These are phyloP conservation scores for Ceratobasidium papillatum DNA, from an alignment of 1,284 basidiomycete species.

Conservation along the genomic window DNA sequence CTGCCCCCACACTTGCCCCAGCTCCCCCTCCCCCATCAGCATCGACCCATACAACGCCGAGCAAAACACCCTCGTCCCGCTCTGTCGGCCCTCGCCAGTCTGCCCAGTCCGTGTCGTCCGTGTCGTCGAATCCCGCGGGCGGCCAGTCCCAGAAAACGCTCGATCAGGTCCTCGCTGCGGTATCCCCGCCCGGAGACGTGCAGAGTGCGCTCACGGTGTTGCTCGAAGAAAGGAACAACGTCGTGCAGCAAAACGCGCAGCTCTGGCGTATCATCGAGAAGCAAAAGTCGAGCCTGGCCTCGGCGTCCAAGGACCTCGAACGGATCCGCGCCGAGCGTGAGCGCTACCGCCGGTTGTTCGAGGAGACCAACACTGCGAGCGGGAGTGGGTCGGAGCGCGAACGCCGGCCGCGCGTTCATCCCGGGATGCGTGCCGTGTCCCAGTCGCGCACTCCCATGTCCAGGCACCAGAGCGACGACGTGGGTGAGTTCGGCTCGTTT, in stretches of 20 bases:
- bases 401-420: constrained; percentile 46
- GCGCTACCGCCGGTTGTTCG: constrained; percentile 48
- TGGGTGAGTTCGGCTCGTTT: constrained; percentile 52
- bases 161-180: constrained; percentile 44
- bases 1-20: neutral
- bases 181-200: constrained; percentile 49
- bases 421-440: constrained; percentile 1
- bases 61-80: constrained; percentile 12
- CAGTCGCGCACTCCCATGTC: constrained; percentile 1
- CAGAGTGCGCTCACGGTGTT: constrained; percentile 75
- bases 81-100: constrained; percentile 25
- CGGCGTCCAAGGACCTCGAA: constrained; percentile 80
- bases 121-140: constrained; percentile 3
- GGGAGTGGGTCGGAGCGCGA: constrained; percentile 46
- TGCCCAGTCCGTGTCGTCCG: constrained; percentile 27
- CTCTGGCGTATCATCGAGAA: constrained; percentile 94
- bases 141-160: constrained; percentile 40
- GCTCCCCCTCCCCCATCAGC: constrained; percentile 1
- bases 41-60: neutral
- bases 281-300: constrained; percentile 59
- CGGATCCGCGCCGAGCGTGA: constrained; percentile 84
- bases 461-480: constrained; percentile 34
- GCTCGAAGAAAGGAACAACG: constrained; percentile 77
- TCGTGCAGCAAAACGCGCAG: constrained; percentile 84
- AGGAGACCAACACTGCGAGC: constrained; percentile 43